Percentiles rank a stretch among this genome's conserved stretches.
Evolutionary conservation across 2,329 filamentous ascomycete species (phyloP).

Genomic region (Penicillium verrucosum): DNA sequence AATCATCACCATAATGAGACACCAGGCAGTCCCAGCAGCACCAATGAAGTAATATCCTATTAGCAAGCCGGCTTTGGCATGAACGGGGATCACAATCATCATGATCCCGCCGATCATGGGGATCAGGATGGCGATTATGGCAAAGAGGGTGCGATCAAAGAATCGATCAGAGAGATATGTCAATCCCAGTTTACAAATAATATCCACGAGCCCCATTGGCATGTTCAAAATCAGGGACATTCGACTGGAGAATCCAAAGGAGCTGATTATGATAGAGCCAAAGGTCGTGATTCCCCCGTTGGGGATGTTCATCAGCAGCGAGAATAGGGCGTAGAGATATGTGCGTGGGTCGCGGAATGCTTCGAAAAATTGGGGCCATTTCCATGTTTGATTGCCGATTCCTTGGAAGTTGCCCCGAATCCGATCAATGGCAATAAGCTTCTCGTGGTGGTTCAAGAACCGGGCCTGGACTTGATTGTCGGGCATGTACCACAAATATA

Average conservation of each 20-base stretch:
- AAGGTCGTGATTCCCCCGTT: constrained; percentile 20
- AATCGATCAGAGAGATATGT: constrained; percentile 12
- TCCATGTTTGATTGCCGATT: constrained; percentile 11
- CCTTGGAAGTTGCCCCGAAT: constrained; percentile 16
- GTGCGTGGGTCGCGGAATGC: constrained; percentile 14
- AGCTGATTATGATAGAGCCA: constrained; percentile 10
- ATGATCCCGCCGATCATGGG: constrained; percentile 22
- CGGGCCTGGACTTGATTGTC: constrained; percentile 10
- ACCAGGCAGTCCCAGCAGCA: constrained; percentile 24
- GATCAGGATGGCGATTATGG: constrained; percentile 21
- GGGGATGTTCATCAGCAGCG: constrained; percentile 15
- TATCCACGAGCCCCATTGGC: constrained; percentile 7
- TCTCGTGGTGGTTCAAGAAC: constrained; percentile 13
- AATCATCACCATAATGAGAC: constrained; percentile 18
- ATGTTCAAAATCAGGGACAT: constrained; percentile 7
- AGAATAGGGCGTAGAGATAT: constrained; percentile 9
- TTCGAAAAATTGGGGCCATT: constrained; percentile 13
- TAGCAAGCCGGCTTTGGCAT: constrained; percentile 31
- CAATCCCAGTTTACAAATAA: constrained; percentile 7
- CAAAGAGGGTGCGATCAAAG: constrained; percentile 11
- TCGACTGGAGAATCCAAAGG: constrained; percentile 10
- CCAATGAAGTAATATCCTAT: constrained; percentile 37
- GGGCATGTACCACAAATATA: constrained; percentile 13
- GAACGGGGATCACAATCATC: constrained; percentile 18
- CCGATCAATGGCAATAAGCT: constrained; percentile 11